Percentiles rank a stretch among this genome's conserved stretches.
Evolutionary conservation across 2,329 filamentous ascomycete species (phyloP).

Genomic region (Triangularia verruculosa): DNA sequence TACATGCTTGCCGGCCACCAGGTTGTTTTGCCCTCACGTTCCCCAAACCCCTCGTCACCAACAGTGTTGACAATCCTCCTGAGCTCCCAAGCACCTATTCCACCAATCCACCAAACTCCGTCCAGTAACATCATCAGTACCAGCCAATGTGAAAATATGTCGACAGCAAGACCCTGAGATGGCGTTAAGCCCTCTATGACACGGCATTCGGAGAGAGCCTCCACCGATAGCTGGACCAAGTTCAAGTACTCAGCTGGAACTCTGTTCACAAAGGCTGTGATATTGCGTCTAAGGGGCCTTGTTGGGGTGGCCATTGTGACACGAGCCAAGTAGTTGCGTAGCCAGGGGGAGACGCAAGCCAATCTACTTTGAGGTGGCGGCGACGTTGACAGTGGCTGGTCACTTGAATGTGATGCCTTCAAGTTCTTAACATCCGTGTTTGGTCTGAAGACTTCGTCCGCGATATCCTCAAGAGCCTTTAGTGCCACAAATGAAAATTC

Average conservation of each 20-base stretch:
- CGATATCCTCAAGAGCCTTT: neutral
- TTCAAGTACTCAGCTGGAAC: constrained; percentile 34
- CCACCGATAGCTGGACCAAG: constrained; percentile 35
- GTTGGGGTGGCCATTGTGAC: constrained; percentile 35
- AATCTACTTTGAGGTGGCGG: neutral
- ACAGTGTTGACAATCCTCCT: constrained; percentile 24
- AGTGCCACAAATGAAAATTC: neutral
- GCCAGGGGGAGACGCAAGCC: constrained; percentile 35
- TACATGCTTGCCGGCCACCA: neutral
- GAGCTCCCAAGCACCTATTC: constrained; percentile 36
- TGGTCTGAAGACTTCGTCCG: neutral
- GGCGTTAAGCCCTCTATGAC: neutral
- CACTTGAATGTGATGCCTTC: constrained; percentile 3
- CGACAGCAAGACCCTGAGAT: constrained; percentile 29
- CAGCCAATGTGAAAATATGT: constrained; percentile 41
- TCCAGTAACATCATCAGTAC: constrained; percentile 38
- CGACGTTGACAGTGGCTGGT: neutral
- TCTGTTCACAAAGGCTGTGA: constrained; percentile 42
- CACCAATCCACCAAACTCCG: constrained; percentile 41
- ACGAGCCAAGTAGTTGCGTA: constrained; percentile 36
- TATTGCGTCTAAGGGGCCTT: constrained; percentile 34
- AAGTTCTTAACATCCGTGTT: neutral
- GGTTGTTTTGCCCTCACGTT: neutral
- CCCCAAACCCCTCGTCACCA: neutral
- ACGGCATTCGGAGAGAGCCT: constrained; percentile 16